phyloP scores from a whole-genome alignment of 352 stramenopile species.

The Achlya hypogyna region DNA sequence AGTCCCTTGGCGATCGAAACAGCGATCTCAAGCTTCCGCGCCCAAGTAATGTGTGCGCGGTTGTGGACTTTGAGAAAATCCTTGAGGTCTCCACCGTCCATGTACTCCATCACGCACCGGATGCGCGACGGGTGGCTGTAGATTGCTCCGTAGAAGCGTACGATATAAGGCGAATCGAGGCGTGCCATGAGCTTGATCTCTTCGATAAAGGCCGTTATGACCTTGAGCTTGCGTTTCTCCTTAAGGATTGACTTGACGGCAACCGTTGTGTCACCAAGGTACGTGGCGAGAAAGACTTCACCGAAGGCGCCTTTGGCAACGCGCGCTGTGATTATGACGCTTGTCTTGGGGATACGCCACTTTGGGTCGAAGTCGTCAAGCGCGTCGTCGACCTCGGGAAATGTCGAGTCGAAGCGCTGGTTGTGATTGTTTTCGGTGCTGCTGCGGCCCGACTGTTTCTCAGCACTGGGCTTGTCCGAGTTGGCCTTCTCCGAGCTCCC shows the following conservation, averaged over 20 bases:
- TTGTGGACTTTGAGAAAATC: conserved; percentile 60
- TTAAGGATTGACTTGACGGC: conserved; percentile 68
- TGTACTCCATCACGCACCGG: conserved; percentile 76
- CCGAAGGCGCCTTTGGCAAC: conserved; percentile 49
- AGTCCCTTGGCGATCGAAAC: conserved; percentile 64
- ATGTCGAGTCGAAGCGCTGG: neutral
- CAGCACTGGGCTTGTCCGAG: neutral
- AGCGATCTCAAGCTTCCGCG: conserved; percentile 59
- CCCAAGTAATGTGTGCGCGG: conserved; percentile 47
- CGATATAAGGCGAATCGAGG: conserved; percentile 70
- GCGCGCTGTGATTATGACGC: neutral
- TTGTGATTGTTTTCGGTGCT: neutral
- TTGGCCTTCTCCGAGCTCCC: neutral
- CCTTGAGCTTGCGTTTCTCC: conserved; percentile 70
- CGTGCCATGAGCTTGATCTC: conserved; percentile 81
- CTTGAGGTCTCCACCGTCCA: conserved; percentile 66
- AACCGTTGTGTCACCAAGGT: conserved; percentile 63
- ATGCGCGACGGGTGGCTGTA: conserved; percentile 60
- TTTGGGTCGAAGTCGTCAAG: neutral
- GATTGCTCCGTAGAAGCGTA: conserved; percentile 63
- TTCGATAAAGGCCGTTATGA: conserved; percentile 67
- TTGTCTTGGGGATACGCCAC: neutral
- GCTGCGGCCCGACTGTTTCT: neutral
- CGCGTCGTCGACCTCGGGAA: neutral
- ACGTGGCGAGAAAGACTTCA: conserved; percentile 61